Percentiles rank a stretch among this genome's conserved stretches.
Evolutionary conservation across 2,329 filamentous ascomycete genomes (phyloP).

Genomic region (Taxawa tesnikishii): DNA sequence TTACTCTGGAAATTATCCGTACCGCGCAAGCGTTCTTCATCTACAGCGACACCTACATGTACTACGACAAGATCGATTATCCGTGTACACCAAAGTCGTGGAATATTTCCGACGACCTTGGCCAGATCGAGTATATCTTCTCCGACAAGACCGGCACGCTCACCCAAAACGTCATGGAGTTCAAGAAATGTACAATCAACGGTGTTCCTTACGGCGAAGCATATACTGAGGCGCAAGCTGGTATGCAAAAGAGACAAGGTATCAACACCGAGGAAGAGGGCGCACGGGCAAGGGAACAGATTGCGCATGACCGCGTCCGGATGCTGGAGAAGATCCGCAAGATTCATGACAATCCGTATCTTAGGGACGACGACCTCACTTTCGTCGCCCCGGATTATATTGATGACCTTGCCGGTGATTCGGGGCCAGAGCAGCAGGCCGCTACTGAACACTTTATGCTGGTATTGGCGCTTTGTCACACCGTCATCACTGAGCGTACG

Average conservation of each 20-base stretch:
- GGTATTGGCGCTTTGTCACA: conserved; percentile 88
- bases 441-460: conserved; percentile 90
- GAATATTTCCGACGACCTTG: conserved; percentile 97
- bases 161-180: conserved; percentile 95
- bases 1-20: conserved; percentile 89
- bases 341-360: conserved; percentile 79
- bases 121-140: conserved; percentile 98
- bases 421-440: conserved; percentile 61
- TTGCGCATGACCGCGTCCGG: conserved; percentile 60
- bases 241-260: conserved; percentile 86
- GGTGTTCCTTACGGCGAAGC: conserved; percentile 94
- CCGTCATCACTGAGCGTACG: conserved; percentile 79
- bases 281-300: conserved; percentile 60
- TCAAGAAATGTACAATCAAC: conserved; percentile 96
- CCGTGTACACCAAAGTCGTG: conserved; percentile 95
- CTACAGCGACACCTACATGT: conserved; percentile 92
- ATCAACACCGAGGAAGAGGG: conserved; percentile 75
- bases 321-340: conserved; percentile 63
- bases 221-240: conserved; percentile 92
- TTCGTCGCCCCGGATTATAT: conserved; percentile 89
- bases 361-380: conserved; percentile 79
- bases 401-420: conserved; percentile 65
- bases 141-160: conserved; percentile 87
- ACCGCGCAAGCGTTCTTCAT: conserved; percentile 94
- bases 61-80: conserved; percentile 87